Evolutionary conservation across 805 yeast species (phyloP).

Genomic region (Saturnispora kantuleensis): DNA sequence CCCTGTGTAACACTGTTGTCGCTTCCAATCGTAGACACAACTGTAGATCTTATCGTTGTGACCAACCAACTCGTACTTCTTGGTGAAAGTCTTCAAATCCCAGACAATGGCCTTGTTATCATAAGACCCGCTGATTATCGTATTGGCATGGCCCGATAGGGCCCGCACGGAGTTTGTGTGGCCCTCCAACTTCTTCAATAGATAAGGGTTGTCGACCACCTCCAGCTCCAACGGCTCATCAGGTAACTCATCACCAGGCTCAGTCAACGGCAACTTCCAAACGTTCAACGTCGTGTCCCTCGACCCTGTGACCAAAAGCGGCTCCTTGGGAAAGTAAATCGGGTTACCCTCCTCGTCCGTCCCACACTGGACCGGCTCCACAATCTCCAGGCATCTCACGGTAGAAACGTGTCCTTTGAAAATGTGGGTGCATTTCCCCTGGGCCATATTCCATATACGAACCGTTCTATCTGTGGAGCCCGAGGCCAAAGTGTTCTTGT

Average conservation of each 20-base stretch:
- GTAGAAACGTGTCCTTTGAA: slow-evolving; percentile 90
- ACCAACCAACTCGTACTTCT: slow-evolving; percentile 66
- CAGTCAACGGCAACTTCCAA: slow-evolving; percentile 61
- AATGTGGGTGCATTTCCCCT: slow-evolving; percentile 82
- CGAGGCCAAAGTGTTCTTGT: slow-evolving; percentile 73
- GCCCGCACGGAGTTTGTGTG: slow-evolving; percentile 80
- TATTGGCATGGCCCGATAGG: slow-evolving; percentile 75
- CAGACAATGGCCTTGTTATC: slow-evolving; percentile 87
- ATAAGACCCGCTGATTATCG: slow-evolving; percentile 81
- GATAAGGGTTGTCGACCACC: slow-evolving; percentile 47
- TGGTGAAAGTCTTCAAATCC: slow-evolving; percentile 70
- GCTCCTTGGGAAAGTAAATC: slow-evolving; percentile 47
- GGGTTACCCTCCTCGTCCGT: slow-evolving; percentile 49
- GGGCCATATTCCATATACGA: slow-evolving; percentile 82
- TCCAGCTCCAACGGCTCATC: slow-evolving; percentile 29
- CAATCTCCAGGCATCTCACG: slow-evolving; percentile 80
- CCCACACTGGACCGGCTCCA: slow-evolving; percentile 58
- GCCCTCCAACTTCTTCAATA: slow-evolving; percentile 60
- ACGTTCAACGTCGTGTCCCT: slow-evolving; percentile 73
- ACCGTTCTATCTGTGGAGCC: slow-evolving; percentile 95
- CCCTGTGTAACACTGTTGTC: slow-evolving; percentile 80
- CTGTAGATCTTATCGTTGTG: slow-evolving; percentile 84
- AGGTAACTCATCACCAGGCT: slow-evolving; percentile 28
- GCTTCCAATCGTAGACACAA: slow-evolving; percentile 68
- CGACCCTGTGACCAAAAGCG: slow-evolving; percentile 73